Percentiles rank a stretch among this genome's conserved stretches.
Conservation (phyloP, 371 early-diverging fungal genomes). For the Dichotomocladium elegans region DNA sequence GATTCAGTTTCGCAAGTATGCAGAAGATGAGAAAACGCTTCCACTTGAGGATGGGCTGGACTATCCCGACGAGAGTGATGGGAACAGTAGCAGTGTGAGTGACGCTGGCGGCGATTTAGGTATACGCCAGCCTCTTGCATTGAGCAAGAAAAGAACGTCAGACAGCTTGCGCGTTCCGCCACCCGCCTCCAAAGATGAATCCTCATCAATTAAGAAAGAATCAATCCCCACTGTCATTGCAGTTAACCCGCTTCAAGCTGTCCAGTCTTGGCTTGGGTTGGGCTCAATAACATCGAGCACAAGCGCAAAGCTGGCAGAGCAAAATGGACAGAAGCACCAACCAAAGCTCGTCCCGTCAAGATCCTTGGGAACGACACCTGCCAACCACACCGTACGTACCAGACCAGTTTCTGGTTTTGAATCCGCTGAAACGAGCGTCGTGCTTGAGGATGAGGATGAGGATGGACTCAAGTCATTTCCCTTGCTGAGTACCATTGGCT, state of each 20-base stretch:
- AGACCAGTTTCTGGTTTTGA: too few species aligned
- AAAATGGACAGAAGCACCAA: not conserved
- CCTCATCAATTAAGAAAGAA: not conserved
- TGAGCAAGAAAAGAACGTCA: too few species aligned
- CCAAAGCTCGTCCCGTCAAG: not conserved
- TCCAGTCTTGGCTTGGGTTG: slow-evolving; percentile 1
- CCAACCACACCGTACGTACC: too few species aligned
- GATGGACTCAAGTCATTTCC: slow-evolving; percentile 25
- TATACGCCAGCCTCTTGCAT: too few species aligned
- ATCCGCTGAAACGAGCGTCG: not conserved
- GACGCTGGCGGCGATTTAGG: slow-evolving; percentile 1
- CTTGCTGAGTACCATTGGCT: slow-evolving; percentile 36
- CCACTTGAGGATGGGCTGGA: slow-evolving; percentile 5
- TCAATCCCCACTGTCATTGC: not conserved
- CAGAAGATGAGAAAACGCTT: slow-evolving; percentile 8
- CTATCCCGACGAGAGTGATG: slow-evolving; percentile 16
- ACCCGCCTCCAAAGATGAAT: not conserved
- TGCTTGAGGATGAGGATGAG: slow-evolving; percentile 22
- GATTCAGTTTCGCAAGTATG: slow-evolving; percentile 21
- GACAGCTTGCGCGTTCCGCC: not conserved
- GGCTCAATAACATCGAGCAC: not conserved
- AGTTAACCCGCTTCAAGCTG: not conserved
- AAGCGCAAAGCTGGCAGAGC: not conserved
- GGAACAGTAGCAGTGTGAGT: not conserved
- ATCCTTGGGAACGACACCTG: not conserved